Conservation (phyloP, 176 grass and related monocot species). For the Oryza rufipogon region DNA sequence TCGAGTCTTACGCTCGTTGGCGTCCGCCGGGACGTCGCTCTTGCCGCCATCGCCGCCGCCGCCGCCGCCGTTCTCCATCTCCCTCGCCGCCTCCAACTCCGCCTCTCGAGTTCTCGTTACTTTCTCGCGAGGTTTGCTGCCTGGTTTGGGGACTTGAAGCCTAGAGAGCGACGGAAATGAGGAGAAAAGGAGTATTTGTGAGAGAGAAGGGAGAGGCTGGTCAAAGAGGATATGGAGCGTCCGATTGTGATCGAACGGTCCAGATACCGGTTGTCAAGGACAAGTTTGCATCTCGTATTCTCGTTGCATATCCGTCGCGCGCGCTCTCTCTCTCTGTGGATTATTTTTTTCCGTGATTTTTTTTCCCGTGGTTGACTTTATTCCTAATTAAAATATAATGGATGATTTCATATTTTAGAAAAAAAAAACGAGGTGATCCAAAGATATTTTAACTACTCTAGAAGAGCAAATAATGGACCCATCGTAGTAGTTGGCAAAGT, state of each 20-base stretch:
- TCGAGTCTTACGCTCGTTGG: conserved; percentile 73
- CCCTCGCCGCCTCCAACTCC: not conserved
- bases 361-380: not conserved
- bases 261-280: not conserved
- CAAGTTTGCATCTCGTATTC: not conserved
- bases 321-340: no score
- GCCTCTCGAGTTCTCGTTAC: not conserved
- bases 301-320: not conserved
- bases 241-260: not conserved
- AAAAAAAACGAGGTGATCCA: no score
- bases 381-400: no score
- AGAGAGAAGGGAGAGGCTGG: no score
- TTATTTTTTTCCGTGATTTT: not conserved
- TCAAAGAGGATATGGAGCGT: not conserved
- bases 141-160: not conserved
- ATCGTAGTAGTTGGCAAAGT: no score
- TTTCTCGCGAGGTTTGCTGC: not conserved
- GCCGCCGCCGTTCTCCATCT: conserved; percentile 43
- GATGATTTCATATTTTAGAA: no score
- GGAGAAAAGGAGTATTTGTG: not conserved
- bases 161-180: not conserved
- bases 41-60: conserved; percentile 18
- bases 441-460: no score
- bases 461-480: no score
- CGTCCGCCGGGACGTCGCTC: conserved; percentile 73